A percentile compares a stretch with the other conserved stretches of the same genome.
Evolutionary conservation across 2,329 filamentous ascomycete genomes (phyloP).

Genomic region (Colletotrichum tropicicola): DNA sequence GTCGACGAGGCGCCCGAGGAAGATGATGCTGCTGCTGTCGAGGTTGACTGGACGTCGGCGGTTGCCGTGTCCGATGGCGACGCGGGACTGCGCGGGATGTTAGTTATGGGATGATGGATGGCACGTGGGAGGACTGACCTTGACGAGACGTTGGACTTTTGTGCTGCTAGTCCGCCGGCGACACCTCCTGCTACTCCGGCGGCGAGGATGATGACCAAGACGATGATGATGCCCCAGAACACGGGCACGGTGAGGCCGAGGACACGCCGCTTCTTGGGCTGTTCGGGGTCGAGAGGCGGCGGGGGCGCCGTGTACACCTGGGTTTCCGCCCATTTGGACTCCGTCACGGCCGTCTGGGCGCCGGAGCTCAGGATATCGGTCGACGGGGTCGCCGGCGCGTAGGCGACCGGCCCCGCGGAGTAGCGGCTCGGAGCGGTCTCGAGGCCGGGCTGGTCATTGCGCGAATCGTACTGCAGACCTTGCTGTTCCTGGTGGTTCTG

Average conservation of each 20-base stretch:
- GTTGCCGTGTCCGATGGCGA: background rate
- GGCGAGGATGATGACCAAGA: constrained; percentile 28
- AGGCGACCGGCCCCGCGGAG: constrained; percentile 6
- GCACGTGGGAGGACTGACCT: background rate
- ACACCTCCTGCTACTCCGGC: constrained; percentile 32
- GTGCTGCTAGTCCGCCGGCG: constrained; percentile 30
- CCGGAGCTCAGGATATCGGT: background rate
- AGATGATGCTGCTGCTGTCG: background rate
- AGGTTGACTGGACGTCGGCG: background rate
- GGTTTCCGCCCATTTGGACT: background rate
- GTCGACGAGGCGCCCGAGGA: background rate
- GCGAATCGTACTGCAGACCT: background rate
- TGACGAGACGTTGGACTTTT: background rate
- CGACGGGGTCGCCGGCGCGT: background rate
- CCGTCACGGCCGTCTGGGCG: background rate
- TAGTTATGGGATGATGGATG: background rate
- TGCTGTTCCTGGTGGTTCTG: background rate
- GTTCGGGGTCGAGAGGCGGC: background rate
- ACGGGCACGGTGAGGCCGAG: constrained; percentile 30
- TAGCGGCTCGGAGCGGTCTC: constrained; percentile 4
- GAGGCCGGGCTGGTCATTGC: constrained; percentile 5
- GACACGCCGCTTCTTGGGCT: constrained; percentile 6
- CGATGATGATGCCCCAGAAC: constrained; percentile 31
- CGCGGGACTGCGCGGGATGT: background rate
- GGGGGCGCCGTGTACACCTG: background rate